phyloP scores from a whole-genome alignment of 148 eudicot genomes.

The Cornus controversa region DNA sequence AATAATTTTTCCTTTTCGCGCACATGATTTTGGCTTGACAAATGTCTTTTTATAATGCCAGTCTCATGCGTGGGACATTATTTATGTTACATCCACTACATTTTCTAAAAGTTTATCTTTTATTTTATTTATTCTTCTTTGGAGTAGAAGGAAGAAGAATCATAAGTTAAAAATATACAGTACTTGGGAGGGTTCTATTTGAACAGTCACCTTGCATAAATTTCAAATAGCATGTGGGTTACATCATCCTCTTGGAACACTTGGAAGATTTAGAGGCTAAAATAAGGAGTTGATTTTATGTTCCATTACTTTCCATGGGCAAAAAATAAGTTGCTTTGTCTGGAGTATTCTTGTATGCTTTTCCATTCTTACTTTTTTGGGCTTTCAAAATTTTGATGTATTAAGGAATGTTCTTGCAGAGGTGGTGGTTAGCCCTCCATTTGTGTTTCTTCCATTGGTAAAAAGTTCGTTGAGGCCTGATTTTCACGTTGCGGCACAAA shows the following conservation, averaged over 20 bases:
- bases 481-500: slow-evolving; percentile 78
- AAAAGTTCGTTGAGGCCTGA: slow-evolving; percentile 59
- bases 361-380: neutral
- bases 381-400: neutral
- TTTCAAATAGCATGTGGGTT: too few relatives aligned
- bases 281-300: neutral
- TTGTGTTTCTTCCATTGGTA: slow-evolving; percentile 56
- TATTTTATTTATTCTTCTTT: neutral
- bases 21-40: neutral
- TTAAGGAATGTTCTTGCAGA: slow-evolving; percentile 37
- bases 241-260: neutral
- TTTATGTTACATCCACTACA: too few relatives aligned
- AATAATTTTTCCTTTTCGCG: neutral
- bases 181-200: neutral
- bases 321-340: neutral
- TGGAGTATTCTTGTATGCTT: neutral
- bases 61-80: too few relatives aligned
- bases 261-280: neutral
- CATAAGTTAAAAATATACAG: neutral
- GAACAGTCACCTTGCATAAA: neutral
- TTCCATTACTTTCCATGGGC: neutral
- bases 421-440: slow-evolving; percentile 80
- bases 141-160: neutral
- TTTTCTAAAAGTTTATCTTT: neutral
- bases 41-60: neutral